Evolutionary conservation across 176 grass and related monocot species (phyloP), one percentile per base, ranked within the genome.

Genomic region (Tuctoria greenei): DNA sequence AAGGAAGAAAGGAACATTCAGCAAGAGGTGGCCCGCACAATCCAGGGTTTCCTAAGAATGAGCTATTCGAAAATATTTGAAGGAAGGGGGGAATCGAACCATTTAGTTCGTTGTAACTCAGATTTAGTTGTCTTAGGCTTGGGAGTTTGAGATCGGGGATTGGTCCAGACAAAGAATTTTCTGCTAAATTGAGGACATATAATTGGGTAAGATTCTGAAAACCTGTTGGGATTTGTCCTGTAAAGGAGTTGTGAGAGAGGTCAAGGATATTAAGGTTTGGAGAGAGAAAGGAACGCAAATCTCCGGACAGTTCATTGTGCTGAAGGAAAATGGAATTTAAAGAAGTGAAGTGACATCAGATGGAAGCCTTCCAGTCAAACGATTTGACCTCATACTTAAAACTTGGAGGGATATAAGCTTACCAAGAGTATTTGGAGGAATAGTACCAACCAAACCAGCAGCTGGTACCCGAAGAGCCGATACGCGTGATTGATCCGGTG

Each of bases 351-450:
- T 47, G 39, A 99, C 49, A 75, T 99, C 91, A 51, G 85, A 54
- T 37, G 89, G 96, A 55, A 99, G 73, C 46, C 69, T 86, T 80
- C 92, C 96, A 36, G 59, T 88, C 28, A 99, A 60, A 67, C 55
- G 82, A 80, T 99, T 99, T 45, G 85, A 99, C 65, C 96, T 89
- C 61, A 95, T 82, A 85, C 96, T 99, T 84, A 99, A 86, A 41
- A 90, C 71, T 74, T 87, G 82, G 36, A 99, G 88, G 71, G 85
- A 86, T 54, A 84, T 55, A 74, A 95, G 85, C 74, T 84, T 92
- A 68, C 92, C 83, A 60, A 99, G 83, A 64, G 89, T 95, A 81
- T 95, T 90, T 24, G 69, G 63, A 85, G 87, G 96, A 88, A 95
- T 82, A 39, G 39, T 63, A 80, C 96, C 96, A 73, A 80, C 76